Percentiles rank a stretch among this genome's conserved stretches.
phyloP scores from a whole-genome alignment of 2,329 filamentous ascomycete genomes.

The Verticillium albo-atrum region DNA sequence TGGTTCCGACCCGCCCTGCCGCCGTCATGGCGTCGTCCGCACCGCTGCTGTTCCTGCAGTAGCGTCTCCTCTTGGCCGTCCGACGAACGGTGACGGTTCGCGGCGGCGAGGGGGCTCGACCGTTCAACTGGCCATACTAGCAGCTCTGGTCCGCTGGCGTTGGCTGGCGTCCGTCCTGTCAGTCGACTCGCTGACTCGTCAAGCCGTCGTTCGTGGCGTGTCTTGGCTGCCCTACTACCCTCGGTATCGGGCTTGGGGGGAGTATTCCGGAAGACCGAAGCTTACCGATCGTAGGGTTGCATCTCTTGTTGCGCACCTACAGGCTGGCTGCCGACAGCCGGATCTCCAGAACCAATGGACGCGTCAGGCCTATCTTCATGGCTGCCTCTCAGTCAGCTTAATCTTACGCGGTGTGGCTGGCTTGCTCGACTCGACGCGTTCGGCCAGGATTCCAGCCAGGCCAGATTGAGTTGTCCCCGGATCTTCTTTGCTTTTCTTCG shows the following conservation, averaged over 20 bases:
- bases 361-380: background rate
- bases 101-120: background rate
- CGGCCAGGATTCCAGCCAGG: background rate
- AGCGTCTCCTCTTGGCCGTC: conserved; percentile 2
- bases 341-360: background rate
- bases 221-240: background rate
- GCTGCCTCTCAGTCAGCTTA: background rate
- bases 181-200: background rate
- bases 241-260: background rate
- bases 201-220: background rate
- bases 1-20: background rate
- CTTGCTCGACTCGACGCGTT: background rate
- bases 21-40: background rate
- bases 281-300: background rate
- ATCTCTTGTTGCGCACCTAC: background rate
- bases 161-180: background rate
- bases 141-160: background rate
- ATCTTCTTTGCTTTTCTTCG: background rate
- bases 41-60: conserved; percentile 10
- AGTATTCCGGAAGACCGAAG: background rate
- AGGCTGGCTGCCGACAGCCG: background rate
- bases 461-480: background rate
- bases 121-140: background rate
- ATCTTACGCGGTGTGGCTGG: background rate
- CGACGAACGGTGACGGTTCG: background rate